Conservation (phyloP, 371 early-diverging fungal species). For the Lichtheimia ornata region DNA sequence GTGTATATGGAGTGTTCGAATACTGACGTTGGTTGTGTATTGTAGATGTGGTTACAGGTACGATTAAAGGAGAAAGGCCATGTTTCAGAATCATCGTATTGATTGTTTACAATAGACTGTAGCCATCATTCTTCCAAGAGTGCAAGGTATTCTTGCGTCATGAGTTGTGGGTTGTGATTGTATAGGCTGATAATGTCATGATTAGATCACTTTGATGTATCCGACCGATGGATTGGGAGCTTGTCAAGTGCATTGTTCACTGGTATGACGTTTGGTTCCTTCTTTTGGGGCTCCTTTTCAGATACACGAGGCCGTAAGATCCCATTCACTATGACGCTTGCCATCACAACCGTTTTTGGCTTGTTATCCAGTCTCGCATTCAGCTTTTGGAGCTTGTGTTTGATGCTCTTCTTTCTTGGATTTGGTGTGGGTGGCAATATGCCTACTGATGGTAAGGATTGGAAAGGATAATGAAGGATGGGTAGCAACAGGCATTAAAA, state of each 20-base stretch:
- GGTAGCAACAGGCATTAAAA: neutral
- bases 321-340: conserved; percentile 81
- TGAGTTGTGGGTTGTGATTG: neutral
- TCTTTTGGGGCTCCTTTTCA: conserved; percentile 80
- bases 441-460: conserved; percentile 75
- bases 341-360: conserved; percentile 75
- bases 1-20: conserved; percentile 5
- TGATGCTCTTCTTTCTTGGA: conserved; percentile 69
- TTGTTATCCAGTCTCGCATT: conserved; percentile 68
- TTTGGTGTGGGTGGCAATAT: conserved; percentile 90
- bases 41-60: conserved; percentile 75
- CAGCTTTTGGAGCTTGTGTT: conserved; percentile 64
- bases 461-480: neutral
- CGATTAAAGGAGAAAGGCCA: conserved; percentile 1
- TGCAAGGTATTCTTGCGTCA: conserved; percentile 38
- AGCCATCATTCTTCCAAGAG: conserved; percentile 63
- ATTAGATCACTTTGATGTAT: conserved; percentile 59
- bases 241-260: conserved; percentile 71
- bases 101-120: conserved; percentile 46
- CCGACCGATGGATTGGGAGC: conserved; percentile 61
- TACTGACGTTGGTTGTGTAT: neutral
- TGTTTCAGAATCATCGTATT: neutral
- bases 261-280: conserved; percentile 84
- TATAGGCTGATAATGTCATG: neutral
- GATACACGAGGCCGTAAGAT: conserved; percentile 77